Evolutionary conservation across 2,329 filamentous ascomycete genomes (phyloP).

Genomic region (Cladosporium sp.): DNA sequence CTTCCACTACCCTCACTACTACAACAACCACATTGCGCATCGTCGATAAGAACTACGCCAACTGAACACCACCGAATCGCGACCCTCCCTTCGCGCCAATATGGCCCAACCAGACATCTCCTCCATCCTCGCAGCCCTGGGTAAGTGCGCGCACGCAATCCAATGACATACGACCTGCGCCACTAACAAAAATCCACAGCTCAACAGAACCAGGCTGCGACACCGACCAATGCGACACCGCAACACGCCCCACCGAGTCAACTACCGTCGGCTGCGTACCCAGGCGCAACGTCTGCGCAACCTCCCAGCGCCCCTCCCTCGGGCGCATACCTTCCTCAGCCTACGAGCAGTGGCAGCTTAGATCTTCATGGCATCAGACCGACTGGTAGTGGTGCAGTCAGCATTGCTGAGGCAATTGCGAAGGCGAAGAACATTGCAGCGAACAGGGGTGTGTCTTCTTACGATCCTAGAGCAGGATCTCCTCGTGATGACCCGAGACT

Average conservation of each 20-base stretch:
- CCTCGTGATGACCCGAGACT: conserved; percentile 48
- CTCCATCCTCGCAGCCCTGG: conserved; percentile 53
- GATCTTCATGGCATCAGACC: conserved; percentile 80
- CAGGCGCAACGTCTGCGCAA: conserved; percentile 22
- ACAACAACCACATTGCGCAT: background rate
- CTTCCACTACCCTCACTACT: background rate
- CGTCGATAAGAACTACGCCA: background rate
- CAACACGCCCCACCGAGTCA: conserved; percentile 48
- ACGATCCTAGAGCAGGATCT: conserved; percentile 41
- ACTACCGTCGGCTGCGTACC: conserved; percentile 36
- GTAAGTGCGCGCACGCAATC: conserved; percentile 33
- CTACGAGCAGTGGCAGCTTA: conserved; percentile 71
- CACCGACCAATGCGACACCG: conserved; percentile 20
- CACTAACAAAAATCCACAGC: conserved; percentile 36
- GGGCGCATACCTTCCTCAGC: conserved; percentile 58
- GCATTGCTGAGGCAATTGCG: conserved; percentile 79
- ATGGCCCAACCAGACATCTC: conserved; percentile 52
- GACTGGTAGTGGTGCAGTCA: conserved; percentile 76
- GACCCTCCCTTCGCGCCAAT: conserved; percentile 17
- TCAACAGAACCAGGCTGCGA: conserved; percentile 43
- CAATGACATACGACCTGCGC: background rate
- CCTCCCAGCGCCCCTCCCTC: conserved; percentile 42
- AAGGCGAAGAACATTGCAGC: conserved; percentile 80
- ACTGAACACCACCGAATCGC: background rate
- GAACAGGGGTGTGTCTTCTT: conserved; percentile 67